Conservation (phyloP, 139 green algal species). For the Chlorella sp. region DNA sequence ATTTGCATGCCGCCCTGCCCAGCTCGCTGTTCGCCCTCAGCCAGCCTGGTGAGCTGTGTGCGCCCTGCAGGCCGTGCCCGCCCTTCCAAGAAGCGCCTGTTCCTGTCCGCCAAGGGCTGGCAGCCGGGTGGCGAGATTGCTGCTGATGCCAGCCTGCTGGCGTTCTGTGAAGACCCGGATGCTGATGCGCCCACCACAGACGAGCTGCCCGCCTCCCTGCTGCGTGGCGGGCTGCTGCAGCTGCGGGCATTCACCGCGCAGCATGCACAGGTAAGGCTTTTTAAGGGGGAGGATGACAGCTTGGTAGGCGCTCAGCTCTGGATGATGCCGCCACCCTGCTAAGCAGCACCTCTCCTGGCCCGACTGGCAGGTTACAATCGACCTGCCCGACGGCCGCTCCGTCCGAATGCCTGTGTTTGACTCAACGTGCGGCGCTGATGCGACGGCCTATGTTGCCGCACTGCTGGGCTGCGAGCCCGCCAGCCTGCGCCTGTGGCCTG, state of each 20-base stretch:
- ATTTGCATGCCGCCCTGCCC: no score
- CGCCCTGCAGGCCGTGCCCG: not conserved
- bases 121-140: not conserved
- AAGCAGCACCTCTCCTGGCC: no score
- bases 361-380: not conserved
- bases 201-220: conserved; percentile 5
- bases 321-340: no score
- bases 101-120: not conserved
- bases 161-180: not conserved
- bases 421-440: not conserved
- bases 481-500: not conserved
- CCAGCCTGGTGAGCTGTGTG: no score
- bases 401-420: not conserved
- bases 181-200: not conserved
- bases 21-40: no score
- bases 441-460: not conserved
- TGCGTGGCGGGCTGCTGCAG: not conserved
- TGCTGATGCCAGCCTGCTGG: not conserved
- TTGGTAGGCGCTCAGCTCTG: no score
- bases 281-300: no score
- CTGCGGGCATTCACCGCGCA: no score
- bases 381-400: not conserved
- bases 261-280: no score
- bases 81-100: not conserved
- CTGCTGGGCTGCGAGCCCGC: not conserved